Evolutionary conservation across 768 basidiomycete species (phyloP).

Genomic region (Trametes cinnabarina): DNA sequence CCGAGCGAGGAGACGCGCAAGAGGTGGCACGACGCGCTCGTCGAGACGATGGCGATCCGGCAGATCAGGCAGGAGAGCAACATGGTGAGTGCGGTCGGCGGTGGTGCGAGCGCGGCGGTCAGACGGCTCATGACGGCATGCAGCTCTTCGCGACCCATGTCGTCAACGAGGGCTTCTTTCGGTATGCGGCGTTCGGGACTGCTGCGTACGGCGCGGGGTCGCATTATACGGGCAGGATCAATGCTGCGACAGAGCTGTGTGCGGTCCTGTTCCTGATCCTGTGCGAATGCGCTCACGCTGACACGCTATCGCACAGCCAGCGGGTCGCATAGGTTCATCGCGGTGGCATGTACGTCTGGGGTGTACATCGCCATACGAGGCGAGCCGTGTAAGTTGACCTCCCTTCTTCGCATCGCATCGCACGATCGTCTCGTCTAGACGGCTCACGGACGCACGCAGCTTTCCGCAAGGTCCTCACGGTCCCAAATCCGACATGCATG

Average conservation of each 20-base stretch:
- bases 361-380: slow-evolving; percentile 62
- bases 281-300: slow-evolving; percentile 4
- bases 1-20: slow-evolving; percentile 52
- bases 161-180: slow-evolving; percentile 63
- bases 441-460: slow-evolving; percentile 37
- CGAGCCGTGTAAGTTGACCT: slow-evolving; percentile 47
- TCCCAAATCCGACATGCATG: slow-evolving; percentile 50
- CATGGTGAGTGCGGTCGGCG: slow-evolving; percentile 46
- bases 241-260: slow-evolving; percentile 65
- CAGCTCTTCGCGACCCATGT: slow-evolving; percentile 68
- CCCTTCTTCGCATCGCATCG: too few species aligned
- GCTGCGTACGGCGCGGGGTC: slow-evolving; percentile 16
- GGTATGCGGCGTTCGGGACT: slow-evolving; percentile 28
- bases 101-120: too few species aligned
- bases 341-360: slow-evolving; percentile 64
- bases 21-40: slow-evolving; percentile 61
- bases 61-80: slow-evolving; percentile 67
- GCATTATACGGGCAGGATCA: slow-evolving; percentile 56
- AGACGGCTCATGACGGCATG: neutral
- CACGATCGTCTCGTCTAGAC: too few species aligned
- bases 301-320: slow-evolving; percentile 35
- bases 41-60: slow-evolving; percentile 62
- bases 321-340: slow-evolving; percentile 55
- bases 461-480: slow-evolving; percentile 55
- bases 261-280: slow-evolving; percentile 22